These are phyloP conservation scores for Colletotrichum tofieldiae DNA, from an alignment of 2,329 filamentous ascomycete genomes.

Conservation along the genomic window DNA sequence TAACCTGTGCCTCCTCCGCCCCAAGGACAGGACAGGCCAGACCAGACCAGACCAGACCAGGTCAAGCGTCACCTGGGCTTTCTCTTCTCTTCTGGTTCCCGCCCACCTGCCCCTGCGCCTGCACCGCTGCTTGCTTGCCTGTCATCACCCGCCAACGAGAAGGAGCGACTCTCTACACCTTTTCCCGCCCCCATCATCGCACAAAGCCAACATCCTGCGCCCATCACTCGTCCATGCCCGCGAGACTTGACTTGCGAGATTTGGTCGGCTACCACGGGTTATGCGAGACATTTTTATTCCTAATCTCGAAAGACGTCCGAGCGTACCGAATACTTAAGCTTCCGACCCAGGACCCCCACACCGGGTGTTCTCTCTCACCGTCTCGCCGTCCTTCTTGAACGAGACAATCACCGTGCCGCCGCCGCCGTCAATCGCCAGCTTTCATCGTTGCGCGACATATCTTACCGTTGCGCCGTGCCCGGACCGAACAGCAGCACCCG, in stretches of 20 bases:
- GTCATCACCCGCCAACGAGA: conserved; percentile 38
- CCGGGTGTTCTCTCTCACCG: conserved; percentile 45
- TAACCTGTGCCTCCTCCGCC: conserved; percentile 19
- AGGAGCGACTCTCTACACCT: conserved; percentile 32
- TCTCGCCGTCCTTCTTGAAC: conserved; percentile 44
- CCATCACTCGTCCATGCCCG: conserved; percentile 34
- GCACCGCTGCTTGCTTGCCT: conserved; percentile 32
- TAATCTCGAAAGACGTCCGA: conserved; percentile 51
- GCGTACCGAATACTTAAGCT: conserved; percentile 58
- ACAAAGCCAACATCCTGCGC: conserved; percentile 31
- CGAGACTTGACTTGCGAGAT: conserved; percentile 41
- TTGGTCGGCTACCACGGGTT: conserved; percentile 53
- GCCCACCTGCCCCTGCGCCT: conserved; percentile 23
- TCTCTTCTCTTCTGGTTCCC: conserved; percentile 49
- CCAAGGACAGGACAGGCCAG: conserved; percentile 12
- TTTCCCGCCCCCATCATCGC: conserved; percentile 40
- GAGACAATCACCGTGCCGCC: conserved; percentile 17
- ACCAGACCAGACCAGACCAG: conserved; percentile 23
- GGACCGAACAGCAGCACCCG: neutral
- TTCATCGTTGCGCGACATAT: conserved; percentile 41
- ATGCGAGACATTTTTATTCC: conserved; percentile 62
- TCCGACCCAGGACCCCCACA: conserved; percentile 51
- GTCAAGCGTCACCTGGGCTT: conserved; percentile 45
- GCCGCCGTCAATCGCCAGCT: conserved; percentile 17
- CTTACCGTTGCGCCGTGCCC: conserved; percentile 5